A percentile compares a stretch with the other conserved stretches of the same genome.
phyloP scores from a whole-genome alignment of 78 protist genomes.

The Dictyostelium purpureum region DNA sequence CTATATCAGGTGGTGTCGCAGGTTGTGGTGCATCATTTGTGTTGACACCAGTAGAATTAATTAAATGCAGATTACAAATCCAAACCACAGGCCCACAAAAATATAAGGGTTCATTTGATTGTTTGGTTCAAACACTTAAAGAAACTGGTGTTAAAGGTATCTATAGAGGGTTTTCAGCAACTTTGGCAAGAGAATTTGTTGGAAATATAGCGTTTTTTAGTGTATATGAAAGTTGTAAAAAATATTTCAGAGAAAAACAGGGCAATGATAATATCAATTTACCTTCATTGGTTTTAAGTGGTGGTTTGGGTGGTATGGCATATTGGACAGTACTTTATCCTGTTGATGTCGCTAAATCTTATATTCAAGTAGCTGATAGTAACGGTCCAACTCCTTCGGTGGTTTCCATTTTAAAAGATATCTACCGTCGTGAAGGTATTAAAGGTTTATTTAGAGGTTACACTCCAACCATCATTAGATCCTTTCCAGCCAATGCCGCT shows the following conservation, averaged over 20 bases:
- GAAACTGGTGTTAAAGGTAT: conserved; percentile 49
- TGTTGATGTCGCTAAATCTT: conserved; percentile 47
- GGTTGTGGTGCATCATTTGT: conserved; percentile 31
- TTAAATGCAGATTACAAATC: conserved; percentile 70
- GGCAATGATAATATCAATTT: neutral
- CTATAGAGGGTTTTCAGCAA: conserved; percentile 61
- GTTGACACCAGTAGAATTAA: conserved; percentile 55
- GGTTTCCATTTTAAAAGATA: neutral
- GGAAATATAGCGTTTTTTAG: conserved; percentile 65
- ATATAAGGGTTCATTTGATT: conserved; percentile 50
- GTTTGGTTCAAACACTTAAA: conserved; percentile 7
- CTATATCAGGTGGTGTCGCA: conserved; percentile 47
- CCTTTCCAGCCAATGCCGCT: conserved; percentile 54
- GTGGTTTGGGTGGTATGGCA: conserved; percentile 72
- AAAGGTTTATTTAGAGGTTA: conserved; percentile 48
- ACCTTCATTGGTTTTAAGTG: conserved; percentile 22
- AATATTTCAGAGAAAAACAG: neutral
- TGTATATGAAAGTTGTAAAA: conserved; percentile 39
- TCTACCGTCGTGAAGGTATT: conserved; percentile 3
- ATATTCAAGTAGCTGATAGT: conserved; percentile 28
- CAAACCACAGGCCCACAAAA: conserved; percentile 45
- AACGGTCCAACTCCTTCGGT: conserved; percentile 11
- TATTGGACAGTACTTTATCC: conserved; percentile 60
- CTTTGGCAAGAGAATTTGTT: conserved; percentile 62
- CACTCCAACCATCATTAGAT: conserved; percentile 23